Evolutionary conservation across 2,329 filamentous ascomycete genomes (phyloP).

Genomic region (Monosporascus sp.): DNA sequence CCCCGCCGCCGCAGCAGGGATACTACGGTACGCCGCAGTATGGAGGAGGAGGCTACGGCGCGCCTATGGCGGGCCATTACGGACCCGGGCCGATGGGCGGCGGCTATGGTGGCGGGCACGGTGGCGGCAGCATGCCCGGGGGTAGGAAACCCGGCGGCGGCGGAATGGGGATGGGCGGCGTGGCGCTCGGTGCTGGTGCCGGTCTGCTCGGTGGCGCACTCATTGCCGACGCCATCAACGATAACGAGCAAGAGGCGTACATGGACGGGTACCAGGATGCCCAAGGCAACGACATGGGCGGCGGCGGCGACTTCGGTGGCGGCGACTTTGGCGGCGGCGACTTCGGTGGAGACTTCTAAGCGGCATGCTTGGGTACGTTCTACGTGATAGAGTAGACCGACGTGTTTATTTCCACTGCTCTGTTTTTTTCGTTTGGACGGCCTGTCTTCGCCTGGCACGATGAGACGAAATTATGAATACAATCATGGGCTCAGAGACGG

Average conservation of each 20-base stretch:
- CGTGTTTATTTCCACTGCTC: too few species aligned
- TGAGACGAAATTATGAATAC: too few species aligned
- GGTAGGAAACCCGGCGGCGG: constrained; percentile 41
- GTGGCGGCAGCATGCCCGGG: constrained; percentile 23
- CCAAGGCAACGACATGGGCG: constrained; percentile 29
- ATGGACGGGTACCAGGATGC: constrained; percentile 44
- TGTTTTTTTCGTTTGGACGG: too few species aligned
- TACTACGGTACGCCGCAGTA: constrained; percentile 26
- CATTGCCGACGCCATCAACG: constrained; percentile 62
- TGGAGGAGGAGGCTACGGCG: constrained; percentile 22
- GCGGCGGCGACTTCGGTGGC: constrained; percentile 24
- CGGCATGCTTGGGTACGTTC: neutral
- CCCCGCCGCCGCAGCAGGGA: constrained; percentile 27
- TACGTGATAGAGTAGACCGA: too few species aligned
- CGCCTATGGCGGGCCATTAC: constrained; percentile 30
- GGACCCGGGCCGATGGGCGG: constrained; percentile 21
- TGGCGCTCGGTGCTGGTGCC: constrained; percentile 73
- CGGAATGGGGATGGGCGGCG: constrained; percentile 57
- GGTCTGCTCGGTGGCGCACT: constrained; percentile 75
- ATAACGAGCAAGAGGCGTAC: constrained; percentile 55
- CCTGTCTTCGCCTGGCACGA: too few species aligned
- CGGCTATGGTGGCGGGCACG: constrained; percentile 14
- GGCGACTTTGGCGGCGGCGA: constrained; percentile 16
- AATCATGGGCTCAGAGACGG: too few species aligned
- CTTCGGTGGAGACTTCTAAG: constrained; percentile 35